Evolutionary conservation across 495 filamentous ascomycete species (phyloP), one percentile per base, ranked within the genome.

Genomic region (Hypoxylon subgilvum): DNA sequence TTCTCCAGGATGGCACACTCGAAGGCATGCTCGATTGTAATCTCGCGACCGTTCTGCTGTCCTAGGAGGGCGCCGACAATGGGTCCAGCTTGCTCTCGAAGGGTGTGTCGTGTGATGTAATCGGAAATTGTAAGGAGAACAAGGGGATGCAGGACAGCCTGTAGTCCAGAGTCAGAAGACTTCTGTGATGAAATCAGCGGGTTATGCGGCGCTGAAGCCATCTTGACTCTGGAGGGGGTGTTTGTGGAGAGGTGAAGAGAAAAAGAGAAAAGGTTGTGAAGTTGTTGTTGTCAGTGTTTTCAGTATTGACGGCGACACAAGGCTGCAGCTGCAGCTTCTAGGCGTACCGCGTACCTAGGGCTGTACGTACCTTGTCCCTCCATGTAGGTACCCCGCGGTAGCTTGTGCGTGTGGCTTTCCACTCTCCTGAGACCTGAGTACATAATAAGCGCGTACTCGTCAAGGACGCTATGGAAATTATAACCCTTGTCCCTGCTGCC

Each of bases 121-220:
- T 99, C 94, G 44, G 92, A 96, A 56, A 99, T 92, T 14, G 89
- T 96, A 74, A 99, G 90, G 44, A 97, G 85, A 23, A 95, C 90
- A 7, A 99, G 86, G 34, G 94, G 94, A 68, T 99, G 94, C 3
- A 99, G 85, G 63, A 91, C 87, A 22, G 92, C 86, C 61, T 89
- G 84, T 13, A 95, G 84, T 17, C 88, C 86, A 10, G 89, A 90
- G 51, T 92, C 89, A 7, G 88, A 84, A 65, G 87, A 72, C 58
- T 78, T 76, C 53, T 81, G 77, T 7, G 72, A 71, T 6, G 81
- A 84, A 16, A 83, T 27, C 23, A 79, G 66, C n/a, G 75, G 69
- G 57, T 76, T 73, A 19, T 36, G 14, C 18, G 53, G 18, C 17
- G 22, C 48, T 19, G 44, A 25, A 31, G 35, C 58, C 66, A 71